A percentile compares a stretch with the other conserved stretches of the same genome.
Conservation (phyloP, 306 rosid genomes). For the Datisca glomerata region DNA sequence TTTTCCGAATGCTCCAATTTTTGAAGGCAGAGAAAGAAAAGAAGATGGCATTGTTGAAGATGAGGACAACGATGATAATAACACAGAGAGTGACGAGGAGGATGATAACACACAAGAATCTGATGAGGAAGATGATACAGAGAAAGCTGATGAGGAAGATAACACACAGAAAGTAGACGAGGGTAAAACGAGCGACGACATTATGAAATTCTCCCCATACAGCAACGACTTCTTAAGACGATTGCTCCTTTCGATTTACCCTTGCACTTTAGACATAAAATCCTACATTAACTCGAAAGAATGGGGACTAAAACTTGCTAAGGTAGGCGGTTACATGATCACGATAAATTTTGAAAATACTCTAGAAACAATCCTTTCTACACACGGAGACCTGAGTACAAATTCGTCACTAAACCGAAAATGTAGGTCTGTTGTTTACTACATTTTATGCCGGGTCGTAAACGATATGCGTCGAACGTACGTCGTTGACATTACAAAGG, state of each 20-base stretch:
- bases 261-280: neutral
- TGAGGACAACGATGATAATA: neutral
- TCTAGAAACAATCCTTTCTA: neutral
- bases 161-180: too few species aligned
- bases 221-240: too few species aligned
- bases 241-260: too few species aligned
- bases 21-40: too few species aligned
- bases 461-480: neutral
- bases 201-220: too few species aligned
- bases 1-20: too few species aligned
- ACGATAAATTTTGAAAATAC: neutral
- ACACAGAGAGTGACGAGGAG: neutral
- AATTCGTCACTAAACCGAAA: neutral
- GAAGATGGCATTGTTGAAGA: neutral
- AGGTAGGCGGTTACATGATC: neutral
- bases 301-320: neutral
- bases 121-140: too few species aligned
- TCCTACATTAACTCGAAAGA: neutral
- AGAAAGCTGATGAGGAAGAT: too few species aligned
- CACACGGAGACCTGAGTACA: neutral
- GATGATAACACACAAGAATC: too few species aligned
- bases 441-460: neutral
- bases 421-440: neutral
- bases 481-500: neutral
- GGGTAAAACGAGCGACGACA: too few species aligned